Conservation (phyloP, 169 alveolate species). For the Cryptosporidium ryanae region DNA sequence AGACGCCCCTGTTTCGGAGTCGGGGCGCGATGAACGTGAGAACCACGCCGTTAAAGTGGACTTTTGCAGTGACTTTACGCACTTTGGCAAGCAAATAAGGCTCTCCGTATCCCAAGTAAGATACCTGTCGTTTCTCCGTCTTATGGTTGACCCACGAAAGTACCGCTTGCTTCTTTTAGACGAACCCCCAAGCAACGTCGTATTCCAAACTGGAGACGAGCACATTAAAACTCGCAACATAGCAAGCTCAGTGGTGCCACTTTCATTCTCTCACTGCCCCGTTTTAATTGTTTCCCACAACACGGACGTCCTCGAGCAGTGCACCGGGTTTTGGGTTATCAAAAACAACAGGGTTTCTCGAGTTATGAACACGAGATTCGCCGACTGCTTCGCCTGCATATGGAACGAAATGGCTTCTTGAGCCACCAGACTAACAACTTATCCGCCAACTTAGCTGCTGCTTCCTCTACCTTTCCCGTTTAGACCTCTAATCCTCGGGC, state of each 20-base stretch:
- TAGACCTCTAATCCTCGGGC: too few relatives aligned
- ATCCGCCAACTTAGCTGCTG: too few relatives aligned
- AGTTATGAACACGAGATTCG: constrained; percentile 14
- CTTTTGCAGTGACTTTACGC: not conserved
- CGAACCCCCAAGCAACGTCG: constrained; percentile 82
- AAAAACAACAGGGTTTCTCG: constrained; percentile 19
- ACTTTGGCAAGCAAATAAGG: not conserved
- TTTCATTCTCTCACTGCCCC: constrained; percentile 36
- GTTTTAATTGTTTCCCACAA: constrained; percentile 47
- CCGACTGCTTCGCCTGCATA: not conserved
- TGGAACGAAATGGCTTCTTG: constrained; percentile 14
- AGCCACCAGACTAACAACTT: too few relatives aligned
- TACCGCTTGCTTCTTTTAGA: constrained; percentile 82
- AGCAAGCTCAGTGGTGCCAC: not conserved
- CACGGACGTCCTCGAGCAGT: not conserved
- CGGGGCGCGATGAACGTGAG: too few relatives aligned
- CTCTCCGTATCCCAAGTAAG: constrained; percentile 80
- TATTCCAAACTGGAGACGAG: not conserved
- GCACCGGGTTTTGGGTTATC: constrained; percentile 39
- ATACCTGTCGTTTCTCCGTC: constrained; percentile 79
- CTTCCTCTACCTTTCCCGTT: too few relatives aligned
- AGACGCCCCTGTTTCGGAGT: too few relatives aligned
- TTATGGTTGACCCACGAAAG: constrained; percentile 78
- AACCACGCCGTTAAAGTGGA: too few relatives aligned
- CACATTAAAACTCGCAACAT: not conserved